These are phyloP conservation scores for Boechera divaricarpa DNA, from an alignment of 345 rosid genomes.

Conservation along the genomic window DNA sequence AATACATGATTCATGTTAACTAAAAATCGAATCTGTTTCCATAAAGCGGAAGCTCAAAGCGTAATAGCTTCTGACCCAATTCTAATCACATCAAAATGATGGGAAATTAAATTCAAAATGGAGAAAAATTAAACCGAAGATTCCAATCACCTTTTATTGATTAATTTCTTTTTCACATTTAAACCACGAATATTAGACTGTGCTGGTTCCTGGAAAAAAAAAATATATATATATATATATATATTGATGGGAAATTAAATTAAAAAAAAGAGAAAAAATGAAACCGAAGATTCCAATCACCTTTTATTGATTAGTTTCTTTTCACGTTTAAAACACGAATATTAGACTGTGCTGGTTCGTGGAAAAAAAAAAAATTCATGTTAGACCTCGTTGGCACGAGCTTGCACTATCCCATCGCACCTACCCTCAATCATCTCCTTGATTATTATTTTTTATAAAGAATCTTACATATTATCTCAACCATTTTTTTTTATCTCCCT, in stretches of 20 bases:
- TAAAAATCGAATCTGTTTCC: neutral
- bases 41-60: slow-evolving; percentile 30
- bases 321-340: slow-evolving; percentile 32
- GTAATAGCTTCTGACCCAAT: slow-evolving; percentile 16
- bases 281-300: slow-evolving; percentile 30
- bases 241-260: slow-evolving; percentile 11
- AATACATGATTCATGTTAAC: slow-evolving; percentile 8
- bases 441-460: slow-evolving; percentile 1
- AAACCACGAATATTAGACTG: slow-evolving; percentile 5
- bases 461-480: slow-evolving; percentile 19
- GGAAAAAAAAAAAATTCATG: neutral
- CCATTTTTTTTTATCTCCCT: neutral
- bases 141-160: slow-evolving; percentile 32
- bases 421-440: slow-evolving; percentile 33
- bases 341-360: slow-evolving; percentile 5
- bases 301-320: slow-evolving; percentile 31
- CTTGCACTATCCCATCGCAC: slow-evolving; percentile 39
- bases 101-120: slow-evolving; percentile 16
- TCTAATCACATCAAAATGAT: slow-evolving; percentile 33
- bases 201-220: neutral
- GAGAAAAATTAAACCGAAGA: slow-evolving; percentile 13
- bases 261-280: slow-evolving; percentile 11
- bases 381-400: slow-evolving; percentile 40
- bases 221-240: too few relatives aligned
- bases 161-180: slow-evolving; percentile 37